Evolutionary conservation across 2,329 filamentous ascomycete species (phyloP), one percentile per base, ranked within the genome.

Genomic region (Biscogniauxia mediterranea): DNA sequence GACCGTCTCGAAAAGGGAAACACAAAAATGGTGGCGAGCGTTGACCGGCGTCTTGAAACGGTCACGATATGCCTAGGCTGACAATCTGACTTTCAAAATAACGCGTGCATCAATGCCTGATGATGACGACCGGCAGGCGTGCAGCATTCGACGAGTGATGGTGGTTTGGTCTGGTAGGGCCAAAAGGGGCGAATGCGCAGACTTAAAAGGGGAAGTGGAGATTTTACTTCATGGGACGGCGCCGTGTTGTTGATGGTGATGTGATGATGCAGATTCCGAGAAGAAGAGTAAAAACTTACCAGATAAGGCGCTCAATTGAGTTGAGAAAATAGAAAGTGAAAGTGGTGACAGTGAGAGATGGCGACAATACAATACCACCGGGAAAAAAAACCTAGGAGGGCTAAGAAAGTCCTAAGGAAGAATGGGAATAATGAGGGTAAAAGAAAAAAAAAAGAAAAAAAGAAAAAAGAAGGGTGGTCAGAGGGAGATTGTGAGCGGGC

Each of bases 391-490:
- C n/a, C 61, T 57, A 58, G 58, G 58, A 58, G 55, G 57, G 59
- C 61, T 42, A 63, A 62, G 59, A 54, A 32, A 60, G 61, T 26
- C 32, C 61, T 60, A 61, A 65, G 62, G 64, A 57, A 68, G 67
- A 68, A 65, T 63, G 63, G 63, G 58, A 63, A 68, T 67, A 62
- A 63, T 46, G 38, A 46, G 64, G 66, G 65, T 70, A 69, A 69
- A 64, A 60, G 11, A 32, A 32, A 32, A 32, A 32, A 62, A 62
- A 17, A n/a, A 46, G 64, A 66, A 64, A 70, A 69, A 70, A 64
- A 60, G 64, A 69, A 72, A 73, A 74, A 70, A 71, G 70, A 69
- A 68, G 65, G 69, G 67, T 64, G 58, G 66, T 67, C 62, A 62
- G 68, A 58, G 57, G 64, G 57, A 68, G 70, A 71, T 71, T 71